Conservation (phyloP, 352 stramenopile species). For the Globisporangium okanoganense region DNA sequence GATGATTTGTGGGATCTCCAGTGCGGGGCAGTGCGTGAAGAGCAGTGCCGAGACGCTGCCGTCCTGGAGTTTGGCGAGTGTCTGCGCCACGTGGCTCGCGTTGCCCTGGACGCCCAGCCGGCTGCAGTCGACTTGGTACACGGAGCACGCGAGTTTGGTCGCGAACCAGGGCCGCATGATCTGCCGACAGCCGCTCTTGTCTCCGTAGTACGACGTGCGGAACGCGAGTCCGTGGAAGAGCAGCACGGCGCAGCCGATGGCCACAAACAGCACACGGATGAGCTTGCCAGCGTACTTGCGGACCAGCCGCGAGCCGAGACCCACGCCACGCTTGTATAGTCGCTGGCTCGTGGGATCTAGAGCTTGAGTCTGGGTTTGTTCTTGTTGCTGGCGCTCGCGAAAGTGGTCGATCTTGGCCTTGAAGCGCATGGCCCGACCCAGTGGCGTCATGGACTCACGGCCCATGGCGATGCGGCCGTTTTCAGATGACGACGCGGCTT, state of each 20-base stretch:
- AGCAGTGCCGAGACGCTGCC: constrained; percentile 30
- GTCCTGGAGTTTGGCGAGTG: constrained; percentile 24
- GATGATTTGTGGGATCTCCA: constrained; percentile 31
- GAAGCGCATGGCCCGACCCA: constrained; percentile 8
- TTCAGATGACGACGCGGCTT: no score
- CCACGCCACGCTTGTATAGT: background rate
- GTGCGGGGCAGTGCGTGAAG: constrained; percentile 39
- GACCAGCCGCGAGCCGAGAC: background rate
- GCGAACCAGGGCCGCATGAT: constrained; percentile 27
- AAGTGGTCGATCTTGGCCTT: constrained; percentile 4
- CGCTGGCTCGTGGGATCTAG: background rate
- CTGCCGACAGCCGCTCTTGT: constrained; percentile 20
- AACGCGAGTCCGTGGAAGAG: constrained; percentile 17
- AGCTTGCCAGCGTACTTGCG: constrained; percentile 27
- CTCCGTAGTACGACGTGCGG: constrained; percentile 14
- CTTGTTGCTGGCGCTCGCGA: constrained; percentile 4
- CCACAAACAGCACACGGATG: constrained; percentile 20
- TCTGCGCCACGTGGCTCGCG: constrained; percentile 4
- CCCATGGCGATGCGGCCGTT: background rate
- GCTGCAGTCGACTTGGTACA: constrained; percentile 37
- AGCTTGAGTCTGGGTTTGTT: background rate
- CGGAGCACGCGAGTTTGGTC: constrained; percentile 27
- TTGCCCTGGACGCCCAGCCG: constrained; percentile 3
- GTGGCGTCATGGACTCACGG: background rate
- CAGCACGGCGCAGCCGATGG: constrained; percentile 6